These are phyloP conservation scores for Setaria viridis DNA, from an alignment of 202 grass and related monocot species.

Conservation along the genomic window DNA sequence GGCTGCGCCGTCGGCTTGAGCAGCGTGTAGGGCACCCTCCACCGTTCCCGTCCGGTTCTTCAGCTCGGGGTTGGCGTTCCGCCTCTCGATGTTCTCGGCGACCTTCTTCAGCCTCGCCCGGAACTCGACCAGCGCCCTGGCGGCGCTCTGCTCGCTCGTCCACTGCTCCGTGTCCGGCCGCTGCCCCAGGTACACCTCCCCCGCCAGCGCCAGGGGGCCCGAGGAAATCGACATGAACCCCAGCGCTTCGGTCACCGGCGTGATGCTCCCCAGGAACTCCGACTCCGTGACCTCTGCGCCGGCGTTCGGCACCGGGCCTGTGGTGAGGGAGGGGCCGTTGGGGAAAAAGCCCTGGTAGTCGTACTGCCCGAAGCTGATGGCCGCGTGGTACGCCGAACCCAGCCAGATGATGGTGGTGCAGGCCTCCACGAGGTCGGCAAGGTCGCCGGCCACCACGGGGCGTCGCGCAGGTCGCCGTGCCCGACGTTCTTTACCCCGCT, in stretches of 20 bases:
- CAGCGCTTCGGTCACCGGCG: neutral
- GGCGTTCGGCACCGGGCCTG: slow-evolving; percentile 43
- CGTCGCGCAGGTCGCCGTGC: slow-evolving; percentile 54
- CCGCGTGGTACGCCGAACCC: slow-evolving; percentile 52
- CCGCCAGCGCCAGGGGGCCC: neutral
- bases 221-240: neutral
- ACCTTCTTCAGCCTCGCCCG: neutral
- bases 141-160: slow-evolving; percentile 31
- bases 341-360: slow-evolving; percentile 55
- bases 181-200: slow-evolving; percentile 54
- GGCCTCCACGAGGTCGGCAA: slow-evolving; percentile 41
- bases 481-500: slow-evolving; percentile 49
- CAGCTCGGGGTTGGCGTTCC: slow-evolving; percentile 27
- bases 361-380: slow-evolving; percentile 63
- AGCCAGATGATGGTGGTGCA: slow-evolving; percentile 69
- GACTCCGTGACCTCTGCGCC: slow-evolving; percentile 19
- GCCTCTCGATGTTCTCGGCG: slow-evolving; percentile 3
- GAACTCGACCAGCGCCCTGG: slow-evolving; percentile 38
- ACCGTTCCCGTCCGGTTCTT: slow-evolving; percentile 51
- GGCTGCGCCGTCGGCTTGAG: slow-evolving; percentile 18
- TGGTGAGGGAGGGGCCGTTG: slow-evolving; percentile 50
- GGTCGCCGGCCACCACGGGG: slow-evolving; percentile 49
- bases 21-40: slow-evolving; percentile 48
- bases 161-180: slow-evolving; percentile 39
- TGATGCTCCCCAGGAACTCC: slow-evolving; percentile 47